A percentile compares a stretch with the other conserved stretches of the same genome.
Conservation (phyloP, 2,329 filamentous ascomycete species). For the Verticillium dahliae region DNA sequence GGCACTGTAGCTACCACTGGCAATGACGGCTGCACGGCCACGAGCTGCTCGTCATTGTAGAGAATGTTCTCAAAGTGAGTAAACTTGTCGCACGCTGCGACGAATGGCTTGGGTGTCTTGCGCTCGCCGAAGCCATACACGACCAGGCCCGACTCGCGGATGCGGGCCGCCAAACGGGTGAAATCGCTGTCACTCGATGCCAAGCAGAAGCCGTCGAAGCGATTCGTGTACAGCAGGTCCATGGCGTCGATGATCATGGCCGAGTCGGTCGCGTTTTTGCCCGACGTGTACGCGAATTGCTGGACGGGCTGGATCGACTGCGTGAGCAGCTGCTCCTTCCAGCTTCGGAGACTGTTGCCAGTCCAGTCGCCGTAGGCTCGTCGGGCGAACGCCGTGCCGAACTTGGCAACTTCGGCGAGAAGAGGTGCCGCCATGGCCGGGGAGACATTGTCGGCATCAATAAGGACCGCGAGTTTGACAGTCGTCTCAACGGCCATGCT, state of each 20-base stretch:
- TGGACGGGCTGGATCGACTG: conserved; percentile 23
- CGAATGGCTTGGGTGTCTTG: conserved; percentile 23
- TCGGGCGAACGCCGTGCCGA: conserved; percentile 21
- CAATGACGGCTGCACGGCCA: neutral
- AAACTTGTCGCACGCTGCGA: conserved; percentile 25
- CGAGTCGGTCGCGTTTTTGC: conserved; percentile 27
- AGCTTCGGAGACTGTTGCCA: conserved; percentile 14
- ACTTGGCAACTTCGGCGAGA: conserved; percentile 23
- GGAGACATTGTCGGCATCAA: conserved; percentile 25
- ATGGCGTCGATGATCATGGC: conserved; percentile 31
- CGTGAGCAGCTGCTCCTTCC: conserved; percentile 22
- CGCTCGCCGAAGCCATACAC: conserved; percentile 26
- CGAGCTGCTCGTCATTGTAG: conserved; percentile 1
- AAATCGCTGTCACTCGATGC: conserved; percentile 27
- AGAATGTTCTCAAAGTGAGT: conserved; percentile 17
- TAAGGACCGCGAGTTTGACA: conserved; percentile 22
- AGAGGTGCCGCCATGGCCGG: conserved; percentile 12
- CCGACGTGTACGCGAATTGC: conserved; percentile 26
- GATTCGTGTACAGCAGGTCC: conserved; percentile 25
- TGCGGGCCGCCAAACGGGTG: conserved; percentile 24
- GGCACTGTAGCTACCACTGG: neutral
- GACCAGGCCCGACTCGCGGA: conserved; percentile 22
- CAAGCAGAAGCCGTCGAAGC: conserved; percentile 18
- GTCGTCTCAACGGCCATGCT: conserved; percentile 1
- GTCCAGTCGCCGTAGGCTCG: conserved; percentile 30